Evolutionary conservation across 2,329 filamentous ascomycete species (phyloP), one percentile per base, ranked within the genome.

Genomic region (Cercospora sp.): DNA sequence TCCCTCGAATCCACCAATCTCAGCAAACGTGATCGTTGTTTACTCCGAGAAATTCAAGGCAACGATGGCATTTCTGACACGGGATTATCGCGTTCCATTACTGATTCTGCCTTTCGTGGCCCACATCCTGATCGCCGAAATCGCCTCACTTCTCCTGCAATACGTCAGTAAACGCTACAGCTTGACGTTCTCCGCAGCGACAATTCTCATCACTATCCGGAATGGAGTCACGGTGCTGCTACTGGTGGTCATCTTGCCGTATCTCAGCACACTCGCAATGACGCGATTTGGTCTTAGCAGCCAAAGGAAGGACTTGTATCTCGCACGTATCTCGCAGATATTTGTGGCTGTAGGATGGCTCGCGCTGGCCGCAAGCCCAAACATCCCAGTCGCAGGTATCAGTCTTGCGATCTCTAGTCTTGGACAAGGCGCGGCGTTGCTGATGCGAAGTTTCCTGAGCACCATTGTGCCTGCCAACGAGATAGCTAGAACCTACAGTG

Each of bases 391-490:
- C 1, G 74, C 76, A 28, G 69, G 74, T 2, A 34, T 75, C 18
- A 82, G 82, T 1, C 80, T 88, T 32, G 74, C 84, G 24, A 76
- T 85, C 13, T 80, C 81, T 12, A 82, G 82, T 3, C 69, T 85
- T 1, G 85, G 86, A 0, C 71, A 72, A 13, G 85, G 85, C 5
- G 80, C 83, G 57, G 62, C 73, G 0, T 72, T 82, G 0, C 73
- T 86, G 1, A 74, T 84, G 18, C 81, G 86, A 37, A 84, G 82
- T 3, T 75, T 88, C 6, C 74, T 87, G n/a, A 87, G 84, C 55
- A 80, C 81, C 9, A 74, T 88, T 10, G 84, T 88, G 12, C 85
- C 86, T 70, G 80, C 82, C 24, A 82, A 86, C 67, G 83, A 86
- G 4, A 80, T 87, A 12, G 86, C 85, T 24, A 83, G 83, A 0